Conservation (phyloP, 257 asterid genomes). For the Solanum chaucha region DNA sequence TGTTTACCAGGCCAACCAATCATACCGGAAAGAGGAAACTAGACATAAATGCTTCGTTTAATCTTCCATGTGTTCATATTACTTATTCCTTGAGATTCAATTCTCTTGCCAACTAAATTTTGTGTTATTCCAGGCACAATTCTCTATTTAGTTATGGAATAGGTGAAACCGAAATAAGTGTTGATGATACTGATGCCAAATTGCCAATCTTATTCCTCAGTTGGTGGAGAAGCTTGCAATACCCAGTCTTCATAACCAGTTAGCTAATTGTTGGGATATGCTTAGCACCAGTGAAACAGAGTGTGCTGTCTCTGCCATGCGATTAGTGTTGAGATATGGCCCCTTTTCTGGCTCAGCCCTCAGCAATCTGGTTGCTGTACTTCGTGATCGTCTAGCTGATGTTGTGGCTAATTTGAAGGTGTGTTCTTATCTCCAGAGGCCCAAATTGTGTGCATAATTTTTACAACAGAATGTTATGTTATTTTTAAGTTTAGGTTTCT, state of each 20-base stretch:
- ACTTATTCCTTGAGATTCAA: background rate
- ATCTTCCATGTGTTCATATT: background rate
- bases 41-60: background rate
- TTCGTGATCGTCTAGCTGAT: slow-evolving; percentile 70
- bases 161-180: slow-evolving; percentile 30
- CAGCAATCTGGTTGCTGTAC: slow-evolving; percentile 51
- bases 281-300: slow-evolving; percentile 75
- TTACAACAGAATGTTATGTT: background rate
- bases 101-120: background rate
- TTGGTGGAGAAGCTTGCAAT: slow-evolving; percentile 82
- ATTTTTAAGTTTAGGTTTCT: background rate
- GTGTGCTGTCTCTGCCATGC: slow-evolving; percentile 68
- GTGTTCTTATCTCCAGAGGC: background rate
- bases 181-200: slow-evolving; percentile 36
- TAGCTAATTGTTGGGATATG: slow-evolving; percentile 77
- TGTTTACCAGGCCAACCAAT: background rate
- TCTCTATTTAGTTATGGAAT: slow-evolving; percentile 70
- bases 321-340: slow-evolving; percentile 58
- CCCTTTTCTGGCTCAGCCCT: slow-evolving; percentile 55
- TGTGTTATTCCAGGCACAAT: slow-evolving; percentile 52
- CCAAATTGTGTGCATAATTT: background rate
- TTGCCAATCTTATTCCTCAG: slow-evolving; percentile 67
- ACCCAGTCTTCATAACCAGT: slow-evolving; percentile 74
- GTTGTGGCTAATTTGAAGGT: slow-evolving; percentile 78
- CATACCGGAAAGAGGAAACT: background rate